Evolutionary conservation across 768 basidiomycete species (phyloP), one percentile per base, ranked within the genome.

Genomic region (Panaeolus papilionaceus): DNA sequence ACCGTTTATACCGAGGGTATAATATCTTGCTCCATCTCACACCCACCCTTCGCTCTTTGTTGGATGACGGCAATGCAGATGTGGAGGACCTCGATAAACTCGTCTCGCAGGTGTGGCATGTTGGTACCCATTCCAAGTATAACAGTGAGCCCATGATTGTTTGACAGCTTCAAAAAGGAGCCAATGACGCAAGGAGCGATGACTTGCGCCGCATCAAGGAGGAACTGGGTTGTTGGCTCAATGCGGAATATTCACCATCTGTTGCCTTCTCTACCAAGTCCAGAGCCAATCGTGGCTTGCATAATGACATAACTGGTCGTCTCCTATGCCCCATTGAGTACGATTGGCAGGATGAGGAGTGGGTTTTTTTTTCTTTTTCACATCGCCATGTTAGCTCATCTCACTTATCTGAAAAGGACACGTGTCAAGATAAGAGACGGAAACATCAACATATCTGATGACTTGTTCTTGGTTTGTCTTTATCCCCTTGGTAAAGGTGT

Each of bases 391-490:
- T 33, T 33, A 33, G 33, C 33, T 33, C 33, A 33, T 33, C 33
- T 33, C 33, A 33, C 33, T 33, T 33, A 33, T 33, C 33, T 33
- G 33, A 33, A 33, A 33, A 33, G 33, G 33, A 33, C 33, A 33
- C 33, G 5, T 33, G 33, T 33, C 33, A 33, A 33, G 33, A 33
- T 33, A 33, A 33, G 33, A 33, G 33, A 33, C 5, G 33, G 33
- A 33, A 33, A 33, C 33, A 33, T 33, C 33, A 33, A 33, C 33
- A 33, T 33, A 33, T 33, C 66, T n/a, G 66, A 64, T 11, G 69
- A 70, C 23, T 64, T 66, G 23, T 73, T 71, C 51, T 64, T 70
- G 4, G 64, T 65, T 5, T 70, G 71, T 37, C 61, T 75, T 2
- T 76, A 75, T 63, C 38, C 61, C n/a, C 40, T 63, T 1, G 40